Base-by-base conservation (phyloP, 2,329 filamentous ascomycete species). In the Cercospora brassicicola region DNA sequence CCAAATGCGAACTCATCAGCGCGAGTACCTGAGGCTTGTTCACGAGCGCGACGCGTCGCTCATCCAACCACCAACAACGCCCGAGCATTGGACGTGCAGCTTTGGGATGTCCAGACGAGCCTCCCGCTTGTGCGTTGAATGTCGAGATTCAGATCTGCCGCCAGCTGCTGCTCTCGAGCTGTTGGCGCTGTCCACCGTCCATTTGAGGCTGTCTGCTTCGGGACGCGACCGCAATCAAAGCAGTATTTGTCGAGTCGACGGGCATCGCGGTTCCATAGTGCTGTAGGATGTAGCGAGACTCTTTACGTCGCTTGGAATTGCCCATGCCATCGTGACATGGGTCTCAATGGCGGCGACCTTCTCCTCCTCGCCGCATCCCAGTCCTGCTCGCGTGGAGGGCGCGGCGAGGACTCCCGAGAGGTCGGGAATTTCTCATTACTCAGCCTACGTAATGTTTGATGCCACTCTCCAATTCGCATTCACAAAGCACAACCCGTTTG, bases 391-490 rank as follows among this genome's bases (percentile, higher is more conserved):
- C 33, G 33, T 36, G 33, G 33, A 36, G 33, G 33, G 36, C 36
- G 36, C 36, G 13, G 36, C 36, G 36, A 39, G 4, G 36, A 39
- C 36, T 39, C 15, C 36, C 36, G 36, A 39, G 36, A 39, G 13
- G 36, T 39, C 36, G 36, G 36, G 36, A 39, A 39, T 56, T 56
- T 28, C 53, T 31, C 23, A 53, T 53, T 56, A 56, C 53, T 56
- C 23, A 56, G 53, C 53, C 53, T 56, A 56, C 53, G 53, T 56
- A 56, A 56, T 56, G 53, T 56, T 56, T 31, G 23, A 56, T 56
- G 53, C 20, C 13, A 30, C 53, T 30, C 10, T n/a, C 26, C 53
- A 15, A 53, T 23, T 28, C 53, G 45, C 31, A 13, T 56, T 31
- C 13, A 56, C 26, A 20, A 15, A 56, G 26, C 28, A 15, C 28